Base-by-base conservation (phyloP, 2,329 filamentous ascomycete genomes). In the Xylariaceae sp. region DNA sequence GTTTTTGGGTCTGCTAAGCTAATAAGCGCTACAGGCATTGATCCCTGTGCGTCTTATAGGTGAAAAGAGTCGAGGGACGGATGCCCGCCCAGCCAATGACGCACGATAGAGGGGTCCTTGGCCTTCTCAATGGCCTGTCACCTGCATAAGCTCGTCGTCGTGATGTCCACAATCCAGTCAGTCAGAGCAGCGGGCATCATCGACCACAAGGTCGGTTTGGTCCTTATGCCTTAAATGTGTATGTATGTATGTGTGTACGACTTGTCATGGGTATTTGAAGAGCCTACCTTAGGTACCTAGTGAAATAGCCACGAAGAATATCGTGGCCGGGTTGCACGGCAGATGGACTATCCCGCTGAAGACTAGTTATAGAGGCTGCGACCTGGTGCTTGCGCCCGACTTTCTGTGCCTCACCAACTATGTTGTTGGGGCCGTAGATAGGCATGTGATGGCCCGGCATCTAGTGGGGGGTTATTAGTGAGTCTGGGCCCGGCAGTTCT, bases 131-230 rank as follows among this genome's bases (percentile, higher is more conserved):
- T 37, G 51, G 26, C 20, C 60, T 50, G 56, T 63, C 61, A 63
- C 61, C 61, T 50, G 61, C 61, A 63, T 63, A 61, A 63, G 61
- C 52, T 53, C 9, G 20, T 29, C 51, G 53, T 57, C 20, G 44
- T 29, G 49, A 41, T 52, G 48, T 44, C 20, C 47, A 29, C 41
- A 53, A 26, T 23, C 21, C 52, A 46, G 32, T 10, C 20, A 14
- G 48, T 50, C 32, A 37, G 32, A 37, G 9, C 12, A 37, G 9
- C 12, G 3, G 32, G 32, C 12, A 16, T 37, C 32, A 16, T 12
- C 32, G 32, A 37, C 32, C 14, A 37, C 4, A 9, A 3, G 32
- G 32, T 10, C 32, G 14, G 32, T 16, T 37, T 10, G 32, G 14
- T 16, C 32, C 32, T 16, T 37, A 26, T 37, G n/a, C n/a, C n/a